phyloP scores from a whole-genome alignment of 768 basidiomycete species.

The Calocybe indica region DNA sequence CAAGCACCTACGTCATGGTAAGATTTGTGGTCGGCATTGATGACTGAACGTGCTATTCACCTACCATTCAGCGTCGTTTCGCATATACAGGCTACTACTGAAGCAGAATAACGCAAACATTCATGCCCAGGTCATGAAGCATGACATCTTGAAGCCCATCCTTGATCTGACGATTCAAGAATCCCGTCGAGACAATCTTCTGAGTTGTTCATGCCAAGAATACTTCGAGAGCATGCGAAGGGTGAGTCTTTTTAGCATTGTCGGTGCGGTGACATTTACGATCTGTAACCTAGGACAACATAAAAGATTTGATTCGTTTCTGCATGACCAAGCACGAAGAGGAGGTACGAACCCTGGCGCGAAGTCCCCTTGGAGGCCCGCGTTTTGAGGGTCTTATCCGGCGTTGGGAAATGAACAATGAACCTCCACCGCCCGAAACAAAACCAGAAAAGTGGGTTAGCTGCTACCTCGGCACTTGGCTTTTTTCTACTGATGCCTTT shows the following conservation, averaged over 20 bases:
- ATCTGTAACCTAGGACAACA: conserved; percentile 58
- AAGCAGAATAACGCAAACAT: conserved; percentile 77
- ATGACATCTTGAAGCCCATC: conserved; percentile 79
- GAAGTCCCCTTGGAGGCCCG: conserved; percentile 53
- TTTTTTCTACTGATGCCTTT: conserved; percentile 9
- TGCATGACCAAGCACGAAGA: conserved; percentile 76
- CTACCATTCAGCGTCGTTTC: conserved; percentile 67
- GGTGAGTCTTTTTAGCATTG: conserved; percentile 36
- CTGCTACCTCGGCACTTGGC: neutral
- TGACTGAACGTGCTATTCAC: conserved; percentile 6
- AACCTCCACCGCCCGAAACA: conserved; percentile 53
- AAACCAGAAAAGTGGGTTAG: conserved; percentile 45
- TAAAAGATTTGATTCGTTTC: conserved; percentile 78
- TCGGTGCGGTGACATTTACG: neutral
- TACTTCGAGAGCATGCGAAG: conserved; percentile 88
- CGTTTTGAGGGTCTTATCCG: conserved; percentile 66
- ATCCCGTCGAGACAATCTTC: conserved; percentile 81
- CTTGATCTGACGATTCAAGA: conserved; percentile 81
- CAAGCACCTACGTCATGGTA: conserved; percentile 91
- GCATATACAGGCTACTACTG: conserved; percentile 84
- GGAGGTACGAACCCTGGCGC: conserved; percentile 56
- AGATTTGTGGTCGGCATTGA: conserved; percentile 19
- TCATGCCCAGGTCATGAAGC: conserved; percentile 71
- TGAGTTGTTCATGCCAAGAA: conserved; percentile 94
- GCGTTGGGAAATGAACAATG: conserved; percentile 80